Conservation (phyloP, 2,329 filamentous ascomycete species). For the Cladosporium sp. region DNA sequence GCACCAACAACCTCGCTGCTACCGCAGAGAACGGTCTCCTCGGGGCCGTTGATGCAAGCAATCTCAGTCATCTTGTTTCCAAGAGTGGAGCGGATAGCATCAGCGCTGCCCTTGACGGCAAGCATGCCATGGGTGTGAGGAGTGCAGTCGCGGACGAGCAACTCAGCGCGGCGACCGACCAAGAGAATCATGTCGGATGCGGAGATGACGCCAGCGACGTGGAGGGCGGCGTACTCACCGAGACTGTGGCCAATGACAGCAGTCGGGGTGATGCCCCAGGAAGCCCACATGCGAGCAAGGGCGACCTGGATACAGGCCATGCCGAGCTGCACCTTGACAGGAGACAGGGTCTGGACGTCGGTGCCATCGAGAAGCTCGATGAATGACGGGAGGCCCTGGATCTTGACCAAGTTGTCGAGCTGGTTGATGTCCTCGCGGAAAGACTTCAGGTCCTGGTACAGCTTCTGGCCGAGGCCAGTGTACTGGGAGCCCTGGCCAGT, state of each 20-base stretch:
- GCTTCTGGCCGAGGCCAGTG: conserved; percentile 52
- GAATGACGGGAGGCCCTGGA: conserved; percentile 53
- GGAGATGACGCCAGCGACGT: conserved; percentile 70
- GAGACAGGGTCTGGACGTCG: conserved; percentile 53
- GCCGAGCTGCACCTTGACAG: conserved; percentile 55
- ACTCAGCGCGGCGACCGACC: conserved; percentile 67
- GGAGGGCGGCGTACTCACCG: conserved; percentile 73
- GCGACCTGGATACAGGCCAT: conserved; percentile 57
- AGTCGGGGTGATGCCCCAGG: conserved; percentile 57
- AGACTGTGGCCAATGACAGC: conserved; percentile 60
- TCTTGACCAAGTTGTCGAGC: conserved; percentile 49
- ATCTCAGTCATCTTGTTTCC: conserved; percentile 55
- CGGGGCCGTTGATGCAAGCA: conserved; percentile 75
- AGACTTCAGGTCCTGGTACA: conserved; percentile 51
- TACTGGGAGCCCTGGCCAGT: conserved; percentile 57
- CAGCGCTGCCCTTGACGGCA: conserved; percentile 55
- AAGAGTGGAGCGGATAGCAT: conserved; percentile 56
- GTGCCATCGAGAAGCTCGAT: conserved; percentile 52
- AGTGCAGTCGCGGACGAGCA: conserved; percentile 67
- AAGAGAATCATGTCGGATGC: conserved; percentile 71
- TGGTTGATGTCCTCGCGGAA: conserved; percentile 55
- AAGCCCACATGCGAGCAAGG: conserved; percentile 55
- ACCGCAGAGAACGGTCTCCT: conserved; percentile 73
- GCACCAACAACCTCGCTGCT: conserved; percentile 61
- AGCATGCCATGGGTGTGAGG: conserved; percentile 69